Conservation (phyloP, 768 basidiomycete species). For the Suillus weaverae region DNA sequence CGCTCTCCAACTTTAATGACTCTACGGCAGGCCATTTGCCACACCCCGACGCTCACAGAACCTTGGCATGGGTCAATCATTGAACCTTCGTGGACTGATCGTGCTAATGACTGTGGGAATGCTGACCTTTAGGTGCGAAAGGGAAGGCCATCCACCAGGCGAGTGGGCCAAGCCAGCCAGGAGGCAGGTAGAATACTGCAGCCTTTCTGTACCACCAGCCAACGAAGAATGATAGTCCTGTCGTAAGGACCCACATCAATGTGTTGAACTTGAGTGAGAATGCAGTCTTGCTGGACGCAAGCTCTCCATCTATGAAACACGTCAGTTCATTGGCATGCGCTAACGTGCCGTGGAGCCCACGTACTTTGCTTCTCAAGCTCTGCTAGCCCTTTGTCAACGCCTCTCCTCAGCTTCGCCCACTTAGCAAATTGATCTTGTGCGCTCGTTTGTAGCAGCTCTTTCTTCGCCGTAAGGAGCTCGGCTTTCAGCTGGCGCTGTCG, state of each 20-base stretch:
- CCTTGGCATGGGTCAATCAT: conserved; percentile 44
- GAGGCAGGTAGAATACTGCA: conserved; percentile 93
- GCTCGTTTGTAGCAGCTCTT: conserved; percentile 85
- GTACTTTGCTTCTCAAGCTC: conserved; percentile 92
- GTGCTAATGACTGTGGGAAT: not conserved
- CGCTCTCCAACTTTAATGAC: conserved; percentile 79
- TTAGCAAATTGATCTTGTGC: conserved; percentile 98
- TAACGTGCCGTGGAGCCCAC: conserved; percentile 28
- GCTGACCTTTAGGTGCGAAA: conserved; percentile 82
- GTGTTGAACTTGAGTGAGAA: conserved; percentile 75
- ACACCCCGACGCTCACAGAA: conserved; percentile 88
- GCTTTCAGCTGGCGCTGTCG: conserved; percentile 74
- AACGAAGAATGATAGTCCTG: conserved; percentile 78
- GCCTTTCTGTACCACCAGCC: conserved; percentile 90
- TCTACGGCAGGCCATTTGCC: conserved; percentile 92
- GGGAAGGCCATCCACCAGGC: conserved; percentile 89
- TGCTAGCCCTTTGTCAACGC: conserved; percentile 86
- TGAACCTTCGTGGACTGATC: conserved; percentile 3
- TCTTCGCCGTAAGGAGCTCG: conserved; percentile 76
- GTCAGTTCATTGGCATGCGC: conserved; percentile 1
- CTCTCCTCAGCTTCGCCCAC: conserved; percentile 92
- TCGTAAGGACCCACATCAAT: conserved; percentile 81
- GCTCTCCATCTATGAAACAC: conserved; percentile 59
- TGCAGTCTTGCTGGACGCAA: conserved; percentile 54
- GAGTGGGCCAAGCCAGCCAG: conserved; percentile 86